phyloP scores from a whole-genome alignment of 2,329 filamentous ascomycete species.

The Domatiomyces catenatus region DNA sequence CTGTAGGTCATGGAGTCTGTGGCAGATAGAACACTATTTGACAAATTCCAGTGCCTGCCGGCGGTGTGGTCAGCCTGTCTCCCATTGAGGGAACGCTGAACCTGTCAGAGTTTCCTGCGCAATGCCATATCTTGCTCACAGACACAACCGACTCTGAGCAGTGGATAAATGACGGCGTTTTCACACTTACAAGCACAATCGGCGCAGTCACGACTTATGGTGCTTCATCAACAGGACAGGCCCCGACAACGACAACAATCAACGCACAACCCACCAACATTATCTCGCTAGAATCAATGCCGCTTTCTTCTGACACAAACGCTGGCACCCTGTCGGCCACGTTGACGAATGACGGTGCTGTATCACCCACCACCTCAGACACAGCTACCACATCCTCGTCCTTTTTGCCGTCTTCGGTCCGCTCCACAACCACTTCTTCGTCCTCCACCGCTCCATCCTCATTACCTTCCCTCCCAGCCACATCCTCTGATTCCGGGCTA shows the following conservation, averaged over 20 bases:
- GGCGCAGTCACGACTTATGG: slow-evolving; percentile 5
- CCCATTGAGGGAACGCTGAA: slow-evolving; percentile 8
- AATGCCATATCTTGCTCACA: slow-evolving; percentile 7
- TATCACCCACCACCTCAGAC: slow-evolving; percentile 1
- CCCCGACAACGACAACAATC: neutral
- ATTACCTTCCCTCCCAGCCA: neutral
- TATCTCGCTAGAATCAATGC: neutral
- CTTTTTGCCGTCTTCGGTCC: neutral
- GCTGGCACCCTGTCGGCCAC: no score
- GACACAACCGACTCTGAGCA: slow-evolving; percentile 5
- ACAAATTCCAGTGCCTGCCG: neutral
- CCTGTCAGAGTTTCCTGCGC: slow-evolving; percentile 6
- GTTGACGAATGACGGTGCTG: no score
- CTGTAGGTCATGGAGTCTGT: slow-evolving; percentile 3
- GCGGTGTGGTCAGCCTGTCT: slow-evolving; percentile 1
- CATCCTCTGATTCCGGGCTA: neutral
- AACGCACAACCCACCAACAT: neutral
- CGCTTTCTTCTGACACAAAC: neutral
- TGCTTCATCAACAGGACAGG: slow-evolving; percentile 1
- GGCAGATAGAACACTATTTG: neutral
- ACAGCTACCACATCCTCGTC: neutral
- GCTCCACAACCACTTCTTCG: neutral
- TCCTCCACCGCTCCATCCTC: neutral
- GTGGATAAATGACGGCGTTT: slow-evolving; percentile 5
- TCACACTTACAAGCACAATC: slow-evolving; percentile 9